Conservation (phyloP, 1,284 basidiomycete species). For the Lentinus polychrous region DNA sequence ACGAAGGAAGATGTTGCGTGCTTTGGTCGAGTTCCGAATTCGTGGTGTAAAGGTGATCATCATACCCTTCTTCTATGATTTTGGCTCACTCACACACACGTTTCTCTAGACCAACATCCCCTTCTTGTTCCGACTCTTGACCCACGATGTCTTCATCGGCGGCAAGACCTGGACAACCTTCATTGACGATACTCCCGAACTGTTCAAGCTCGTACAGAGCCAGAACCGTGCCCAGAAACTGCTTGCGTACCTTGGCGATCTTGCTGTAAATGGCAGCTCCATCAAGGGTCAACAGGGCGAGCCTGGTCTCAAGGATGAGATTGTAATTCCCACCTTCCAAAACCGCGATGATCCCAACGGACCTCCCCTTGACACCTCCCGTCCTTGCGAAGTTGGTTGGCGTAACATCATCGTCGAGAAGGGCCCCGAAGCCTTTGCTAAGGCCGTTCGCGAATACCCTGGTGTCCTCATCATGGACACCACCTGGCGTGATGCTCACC, state of each 20-base stretch:
- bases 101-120: slow-evolving; percentile 87
- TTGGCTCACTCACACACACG: neutral
- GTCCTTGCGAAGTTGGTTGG: slow-evolving; percentile 90
- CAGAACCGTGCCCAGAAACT: slow-evolving; percentile 99
- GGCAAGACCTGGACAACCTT: slow-evolving; percentile 99
- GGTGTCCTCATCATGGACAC: slow-evolving; percentile 97
- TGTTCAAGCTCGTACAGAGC: slow-evolving; percentile 97
- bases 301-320: slow-evolving; percentile 90
- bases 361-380: slow-evolving; percentile 69
- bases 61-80: neutral
- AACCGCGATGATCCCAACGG: slow-evolving; percentile 76
- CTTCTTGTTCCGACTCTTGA: slow-evolving; percentile 96
- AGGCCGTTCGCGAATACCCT: slow-evolving; percentile 94
- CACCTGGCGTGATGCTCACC: slow-evolving; percentile 99
- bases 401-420: slow-evolving; percentile 98
- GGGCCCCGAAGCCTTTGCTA: slow-evolving; percentile 97
- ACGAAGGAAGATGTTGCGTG: slow-evolving; percentile 97
- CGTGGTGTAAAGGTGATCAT: slow-evolving; percentile 90
- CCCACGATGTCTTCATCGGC: slow-evolving; percentile 95
- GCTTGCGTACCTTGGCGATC: slow-evolving; percentile 93
- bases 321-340: slow-evolving; percentile 77
- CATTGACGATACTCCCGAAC: slow-evolving; percentile 98
- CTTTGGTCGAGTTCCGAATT: slow-evolving; percentile 98
- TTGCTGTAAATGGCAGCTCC: slow-evolving; percentile 96
- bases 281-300: slow-evolving; percentile 93